Percentiles rank a stretch among this genome's conserved stretches.
These are phyloP conservation scores for Russula ochroleuca DNA, from an alignment of 768 basidiomycete species.

Conservation along the genomic window DNA sequence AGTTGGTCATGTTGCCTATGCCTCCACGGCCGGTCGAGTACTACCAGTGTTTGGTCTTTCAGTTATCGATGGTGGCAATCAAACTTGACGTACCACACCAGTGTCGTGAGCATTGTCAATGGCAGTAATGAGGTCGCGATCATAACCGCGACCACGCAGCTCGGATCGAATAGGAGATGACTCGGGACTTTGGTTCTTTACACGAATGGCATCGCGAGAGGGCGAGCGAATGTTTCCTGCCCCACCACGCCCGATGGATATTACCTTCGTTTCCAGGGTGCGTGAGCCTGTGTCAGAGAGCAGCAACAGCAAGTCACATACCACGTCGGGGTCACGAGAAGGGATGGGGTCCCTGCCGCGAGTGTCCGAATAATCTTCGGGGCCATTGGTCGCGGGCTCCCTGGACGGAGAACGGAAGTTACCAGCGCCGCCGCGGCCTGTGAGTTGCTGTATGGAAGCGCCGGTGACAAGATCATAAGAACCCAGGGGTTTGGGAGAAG, in stretches of 20 bases:
- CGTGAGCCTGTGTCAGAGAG: too few relatives aligned
- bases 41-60: background rate
- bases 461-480: background rate
- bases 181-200: background rate
- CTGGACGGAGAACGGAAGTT: conserved; percentile 50
- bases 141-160: conserved; percentile 28
- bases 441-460: conserved; percentile 37
- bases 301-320: conserved; percentile 26
- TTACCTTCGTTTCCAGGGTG: conserved; percentile 33
- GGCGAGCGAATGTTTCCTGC: conserved; percentile 81
- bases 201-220: conserved; percentile 47
- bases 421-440: conserved; percentile 67
- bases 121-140: conserved; percentile 32
- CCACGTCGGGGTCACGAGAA: conserved; percentile 37
- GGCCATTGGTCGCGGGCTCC: conserved; percentile 35
- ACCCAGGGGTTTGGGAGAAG: background rate
- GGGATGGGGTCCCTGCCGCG: conserved; percentile 56
- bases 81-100: conserved; percentile 7
- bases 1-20: conserved; percentile 48
- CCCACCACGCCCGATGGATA: conserved; percentile 76
- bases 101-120: background rate
- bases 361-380: conserved; percentile 53
- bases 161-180: conserved; percentile 9
- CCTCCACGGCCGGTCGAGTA: conserved; percentile 55
- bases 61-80: background rate